Evolutionary conservation across 2,329 filamentous ascomycete species (phyloP), one percentile per base, ranked within the genome.

Genomic region (Trichoderma simmonsii): DNA sequence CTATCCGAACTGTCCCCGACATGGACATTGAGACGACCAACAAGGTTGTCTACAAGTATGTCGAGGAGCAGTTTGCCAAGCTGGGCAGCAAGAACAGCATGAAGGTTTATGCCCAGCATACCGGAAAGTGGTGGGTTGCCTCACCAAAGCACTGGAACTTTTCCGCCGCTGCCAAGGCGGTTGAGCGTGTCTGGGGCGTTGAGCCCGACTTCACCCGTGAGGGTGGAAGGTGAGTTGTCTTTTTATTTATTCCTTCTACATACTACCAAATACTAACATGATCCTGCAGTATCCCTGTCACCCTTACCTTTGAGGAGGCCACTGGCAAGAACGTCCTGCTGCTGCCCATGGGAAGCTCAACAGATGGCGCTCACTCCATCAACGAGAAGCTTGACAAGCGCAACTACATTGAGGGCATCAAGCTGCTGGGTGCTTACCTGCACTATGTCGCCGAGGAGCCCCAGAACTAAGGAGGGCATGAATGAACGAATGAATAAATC

Each of bases 141-240:
- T 95, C 92, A 80, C 95, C 96, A 34, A 96, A 97, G 85, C 95
- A 99, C 88, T 98, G 96, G 94, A 99, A 99, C 88, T 99, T 98
- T 85, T 89, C 90, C 34, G 95, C 95, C 30, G 96, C 96, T 15
- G 90, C 92, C 79, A 98, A 97, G 88, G 96, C 96, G n/a, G 94
- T 96, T 39, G 92, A 98, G 86, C 90, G 94, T 75, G 96, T 99
- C 48, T 99, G 94, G 89, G 93, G 93, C 69, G 92, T 97, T 70
- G 88, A 94, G 85, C 96, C 96, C 30, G 96, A 99, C 84, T 92
- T 97, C 83, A 99, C 96, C 54, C 90, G 96, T 74, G 96, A 99
- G 85, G 96, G 96, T 82, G 96, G 96, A 83, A 93, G 90, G 90
- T 91, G 84, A 81, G 87, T 54, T 12, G 5, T 61, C 8, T 32